Conservation (phyloP, 2,329 filamentous ascomycete species). For the Penicillium brasilianum region DNA sequence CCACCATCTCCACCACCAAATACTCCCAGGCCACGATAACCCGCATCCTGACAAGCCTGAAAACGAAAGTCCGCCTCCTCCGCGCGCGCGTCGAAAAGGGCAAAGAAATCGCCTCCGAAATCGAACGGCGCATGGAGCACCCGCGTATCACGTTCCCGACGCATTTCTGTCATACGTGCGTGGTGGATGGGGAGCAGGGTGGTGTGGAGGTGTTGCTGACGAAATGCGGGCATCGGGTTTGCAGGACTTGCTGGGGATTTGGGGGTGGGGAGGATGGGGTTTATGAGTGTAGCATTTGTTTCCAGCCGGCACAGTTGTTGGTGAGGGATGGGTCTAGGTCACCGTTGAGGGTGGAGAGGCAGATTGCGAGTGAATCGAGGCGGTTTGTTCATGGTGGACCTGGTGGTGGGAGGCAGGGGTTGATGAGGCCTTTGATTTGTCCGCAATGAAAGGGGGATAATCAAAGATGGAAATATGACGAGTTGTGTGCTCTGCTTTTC, state of each 20-base stretch:
- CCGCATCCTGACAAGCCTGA: conserved; percentile 11
- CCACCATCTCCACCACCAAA: neutral
- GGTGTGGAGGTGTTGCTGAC: conserved; percentile 25
- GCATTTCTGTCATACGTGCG: conserved; percentile 33
- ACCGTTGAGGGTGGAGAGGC: conserved; percentile 13
- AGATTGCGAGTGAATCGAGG: conserved; percentile 7
- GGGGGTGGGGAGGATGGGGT: conserved; percentile 16
- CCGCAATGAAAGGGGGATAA: neutral
- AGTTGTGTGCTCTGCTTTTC: neutral
- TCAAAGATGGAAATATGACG: neutral
- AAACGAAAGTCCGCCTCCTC: conserved; percentile 19
- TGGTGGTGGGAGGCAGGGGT: neutral
- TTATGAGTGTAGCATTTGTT: conserved; percentile 32
- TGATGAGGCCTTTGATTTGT: neutral
- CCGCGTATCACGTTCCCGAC: conserved; percentile 22
- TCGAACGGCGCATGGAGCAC: conserved; percentile 28
- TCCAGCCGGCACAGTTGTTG: conserved; percentile 23
- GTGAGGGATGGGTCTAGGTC: neutral
- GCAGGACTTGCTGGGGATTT: conserved; percentile 28
- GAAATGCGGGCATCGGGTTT: conserved; percentile 31
- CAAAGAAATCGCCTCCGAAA: conserved; percentile 31
- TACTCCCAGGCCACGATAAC: neutral
- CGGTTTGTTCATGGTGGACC: neutral
- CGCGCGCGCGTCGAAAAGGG: conserved; percentile 33
- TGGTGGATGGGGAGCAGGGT: conserved; percentile 19